Base-by-base conservation (phyloP, 192 early-diverging fungal genomes). In the Linnemannia schmuckeri region DNA sequence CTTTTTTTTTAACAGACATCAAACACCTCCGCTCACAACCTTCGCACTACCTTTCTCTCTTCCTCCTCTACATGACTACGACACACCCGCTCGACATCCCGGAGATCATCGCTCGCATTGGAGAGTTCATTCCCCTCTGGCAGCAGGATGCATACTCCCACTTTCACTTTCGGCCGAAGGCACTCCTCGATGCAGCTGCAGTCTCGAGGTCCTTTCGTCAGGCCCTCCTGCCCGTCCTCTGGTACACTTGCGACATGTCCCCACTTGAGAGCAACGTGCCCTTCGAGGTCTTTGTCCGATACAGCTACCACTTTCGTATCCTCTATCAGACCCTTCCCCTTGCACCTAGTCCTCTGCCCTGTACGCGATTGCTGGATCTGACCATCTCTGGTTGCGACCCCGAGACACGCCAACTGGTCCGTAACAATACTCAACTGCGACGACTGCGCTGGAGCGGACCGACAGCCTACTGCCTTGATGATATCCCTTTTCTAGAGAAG, bases 121-220 rank as follows among this genome's bases (percentile, higher is more conserved):
- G 81, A 15, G 49, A 73, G 33, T 82, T 82, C 57, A 75, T 82
- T 41, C 81, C 81, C 1, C 75, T 82, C 44, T 82, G 81, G 81
- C 22, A 35, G 6, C 27, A 52, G 6, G 74, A 55, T 17, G 33
- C 40, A 24, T 35, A 55, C 46, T 20, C 30, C 1, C 46, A 46
- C 72, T 46, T 73, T 30, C 41, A 46, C 42, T 73, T 73, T 46
- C 27, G 13, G 7, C 72, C 72, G 24, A 41, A 49, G 41, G 44
- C 72, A 6, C 72, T 73, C 27, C 42, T 73, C n/a, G n/a, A 41
- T 1, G 38, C 41, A 30, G n/a, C 72, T 5, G 27, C 54, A 22
- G 75, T 76, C 38, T 63, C 54, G 15, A 33, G 22, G 7, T 38
- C 55, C 30, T 76, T 76, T 66, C 75, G 75, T 41, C 75, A 41